Conservation (phyloP, 2,329 filamentous ascomycete genomes). For the Verticillium klebahnii region DNA sequence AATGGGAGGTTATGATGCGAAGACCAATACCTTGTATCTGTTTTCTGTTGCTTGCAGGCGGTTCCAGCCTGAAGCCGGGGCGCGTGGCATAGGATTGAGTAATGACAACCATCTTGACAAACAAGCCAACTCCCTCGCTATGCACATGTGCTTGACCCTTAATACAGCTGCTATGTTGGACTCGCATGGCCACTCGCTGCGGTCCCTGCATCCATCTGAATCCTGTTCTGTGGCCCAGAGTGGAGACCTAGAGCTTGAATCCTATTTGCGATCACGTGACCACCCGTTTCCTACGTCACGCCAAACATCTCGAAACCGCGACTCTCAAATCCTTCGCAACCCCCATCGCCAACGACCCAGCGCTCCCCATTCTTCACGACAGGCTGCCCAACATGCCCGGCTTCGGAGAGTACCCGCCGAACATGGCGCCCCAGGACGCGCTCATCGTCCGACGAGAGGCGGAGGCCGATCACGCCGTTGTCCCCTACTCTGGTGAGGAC, state of each 20-base stretch:
- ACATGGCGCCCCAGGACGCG: slow-evolving; percentile 61
- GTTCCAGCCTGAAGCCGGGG: slow-evolving; percentile 10
- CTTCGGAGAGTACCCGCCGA: slow-evolving; percentile 60
- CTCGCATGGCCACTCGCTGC: background rate
- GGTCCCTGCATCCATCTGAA: slow-evolving; percentile 1
- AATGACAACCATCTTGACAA: slow-evolving; percentile 8
- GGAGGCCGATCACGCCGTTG: slow-evolving; percentile 54
- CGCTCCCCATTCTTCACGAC: background rate
- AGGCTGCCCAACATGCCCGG: slow-evolving; percentile 44
- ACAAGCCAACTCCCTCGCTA: background rate
- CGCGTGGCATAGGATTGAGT: slow-evolving; percentile 13
- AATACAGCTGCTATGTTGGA: background rate
- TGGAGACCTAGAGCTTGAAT: background rate
- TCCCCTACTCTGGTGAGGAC: slow-evolving; percentile 67
- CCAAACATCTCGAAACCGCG: slow-evolving; percentile 5
- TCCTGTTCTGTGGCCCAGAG: background rate
- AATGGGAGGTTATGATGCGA: slow-evolving; percentile 10
- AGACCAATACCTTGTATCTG: slow-evolving; percentile 14
- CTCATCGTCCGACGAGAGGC: slow-evolving; percentile 54
- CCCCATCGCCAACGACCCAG: slow-evolving; percentile 3
- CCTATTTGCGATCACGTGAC: slow-evolving; percentile 11
- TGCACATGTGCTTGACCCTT: background rate
- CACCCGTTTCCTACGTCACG: slow-evolving; percentile 1
- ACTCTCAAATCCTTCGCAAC: slow-evolving; percentile 4
- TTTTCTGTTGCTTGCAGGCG: slow-evolving; percentile 13